Percentiles rank a stretch among this genome's conserved stretches.
phyloP scores from a whole-genome alignment of 129 eudicot species.

The Chrysanthemum seticuspe region DNA sequence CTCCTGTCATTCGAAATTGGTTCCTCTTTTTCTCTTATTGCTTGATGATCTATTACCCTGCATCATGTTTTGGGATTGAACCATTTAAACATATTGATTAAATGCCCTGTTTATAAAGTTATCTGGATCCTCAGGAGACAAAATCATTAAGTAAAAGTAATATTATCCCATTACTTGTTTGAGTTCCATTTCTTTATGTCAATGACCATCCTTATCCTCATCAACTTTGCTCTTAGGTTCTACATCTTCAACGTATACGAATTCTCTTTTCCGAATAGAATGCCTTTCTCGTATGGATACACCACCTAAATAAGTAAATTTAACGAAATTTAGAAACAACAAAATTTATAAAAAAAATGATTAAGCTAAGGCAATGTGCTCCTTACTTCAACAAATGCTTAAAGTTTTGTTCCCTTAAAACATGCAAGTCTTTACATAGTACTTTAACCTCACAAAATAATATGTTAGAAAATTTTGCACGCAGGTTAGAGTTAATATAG shows the following conservation, averaged over 20 bases:
- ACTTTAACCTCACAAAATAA: constrained; percentile 57
- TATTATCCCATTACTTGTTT: no score
- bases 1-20: no score
- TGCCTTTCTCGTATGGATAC: constrained; percentile 71
- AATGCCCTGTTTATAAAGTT: no score
- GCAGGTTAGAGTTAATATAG: not conserved
- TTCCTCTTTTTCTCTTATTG: no score
- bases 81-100: no score
- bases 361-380: not conserved
- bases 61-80: no score
- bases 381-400: constrained; percentile 84
- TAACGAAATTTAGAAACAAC: not conserved
- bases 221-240: constrained; percentile 39
- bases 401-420: constrained; percentile 85
- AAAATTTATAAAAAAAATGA: not conserved
- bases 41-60: no score
- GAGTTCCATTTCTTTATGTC: constrained; percentile 69
- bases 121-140: no score
- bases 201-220: constrained; percentile 38
- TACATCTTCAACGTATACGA: constrained; percentile 25
- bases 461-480: not conserved
- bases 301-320: constrained; percentile 58
- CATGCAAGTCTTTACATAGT: constrained; percentile 88
- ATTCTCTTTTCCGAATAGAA: constrained; percentile 47
- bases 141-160: no score